These are phyloP conservation scores for Aphanoascus verrucosus DNA, from an alignment of 2,329 filamentous ascomycete species.

Conservation along the genomic window DNA sequence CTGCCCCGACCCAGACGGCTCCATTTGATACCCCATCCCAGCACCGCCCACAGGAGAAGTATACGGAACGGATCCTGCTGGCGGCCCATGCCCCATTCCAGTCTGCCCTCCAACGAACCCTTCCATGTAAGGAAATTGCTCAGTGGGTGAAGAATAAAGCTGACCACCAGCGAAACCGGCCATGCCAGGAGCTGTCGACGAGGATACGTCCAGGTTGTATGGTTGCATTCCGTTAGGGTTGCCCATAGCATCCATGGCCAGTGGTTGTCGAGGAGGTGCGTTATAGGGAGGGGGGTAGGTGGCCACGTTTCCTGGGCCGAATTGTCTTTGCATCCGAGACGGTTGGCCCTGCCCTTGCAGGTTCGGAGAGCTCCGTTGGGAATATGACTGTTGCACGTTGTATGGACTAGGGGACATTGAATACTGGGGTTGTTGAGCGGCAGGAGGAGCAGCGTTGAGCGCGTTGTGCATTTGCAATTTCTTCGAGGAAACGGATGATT, in stretches of 20 bases:
- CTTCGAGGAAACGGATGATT: constrained; percentile 1
- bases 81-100: background rate
- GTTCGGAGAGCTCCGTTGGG: constrained; percentile 9
- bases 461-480: constrained; percentile 10
- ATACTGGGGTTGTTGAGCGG: background rate
- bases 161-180: constrained; percentile 3
- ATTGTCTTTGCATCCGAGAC: background rate
- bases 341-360: constrained; percentile 1
- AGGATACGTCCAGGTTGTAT: constrained; percentile 1
- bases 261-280: constrained; percentile 2
- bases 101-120: background rate
- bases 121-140: constrained; percentile 4
- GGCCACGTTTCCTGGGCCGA: constrained; percentile 12
- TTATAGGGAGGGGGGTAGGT: constrained; percentile 21
- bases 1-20: background rate
- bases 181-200: background rate
- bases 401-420: background rate
- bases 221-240: constrained; percentile 11
- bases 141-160: constrained; percentile 22
- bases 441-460: background rate
- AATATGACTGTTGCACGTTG: constrained; percentile 1
- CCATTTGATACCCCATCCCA: constrained; percentile 4
- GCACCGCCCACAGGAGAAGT: background rate
- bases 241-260: constrained; percentile 8
- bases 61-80: background rate